Base-by-base conservation (phyloP, 2,329 filamentous ascomycete genomes). In the Monosporascus sp. region DNA sequence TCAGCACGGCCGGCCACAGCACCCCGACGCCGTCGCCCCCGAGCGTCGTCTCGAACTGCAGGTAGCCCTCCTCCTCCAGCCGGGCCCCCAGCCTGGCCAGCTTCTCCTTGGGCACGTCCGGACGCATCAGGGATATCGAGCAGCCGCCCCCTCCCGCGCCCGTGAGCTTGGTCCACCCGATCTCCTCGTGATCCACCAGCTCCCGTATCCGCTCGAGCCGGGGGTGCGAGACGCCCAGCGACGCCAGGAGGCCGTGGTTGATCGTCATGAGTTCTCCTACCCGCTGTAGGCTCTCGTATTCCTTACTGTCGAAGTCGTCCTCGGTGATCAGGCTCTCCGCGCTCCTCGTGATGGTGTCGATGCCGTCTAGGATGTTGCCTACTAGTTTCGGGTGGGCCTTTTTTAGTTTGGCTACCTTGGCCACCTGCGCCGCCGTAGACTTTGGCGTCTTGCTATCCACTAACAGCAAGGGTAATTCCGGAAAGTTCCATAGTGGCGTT, bases 131-230 rank as follows among this genome's bases (percentile, higher is more conserved):
- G 0, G 93, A 95, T 61, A 99, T 97, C 3, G 92, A 93, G 70
- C 95, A 97, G 3, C 94, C 94, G 52, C 94, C 95, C 14, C 94
- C 95, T 22, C 94, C 94, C 1, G 94, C 94, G 36, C 94, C 94
- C 0, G 94, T 99, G 53, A 99, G 80, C 70, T 99, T 99, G 14
- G 94, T 97, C 92, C 92, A 99, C 31, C 94, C 94, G 52, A 97
- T 88, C 41, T 87, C 88, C 52, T 90, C 83, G 62, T 94, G 85
- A 60, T 99, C 93, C 48, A 96, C 88, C 25, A 99, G 76, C 72
- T 96, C 93, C 57, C 94, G 85, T 61, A 99, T 85, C 34, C 93
- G 84, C 72, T 99, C 94, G 25, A 99, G 79, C 47, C 91, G 86
- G 1, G 94, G 95, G 70, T 99, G 94, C 2, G 92, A 97, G 27